Conservation (phyloP, 768 basidiomycete species). For the Xerocomellus dryophilus region DNA sequence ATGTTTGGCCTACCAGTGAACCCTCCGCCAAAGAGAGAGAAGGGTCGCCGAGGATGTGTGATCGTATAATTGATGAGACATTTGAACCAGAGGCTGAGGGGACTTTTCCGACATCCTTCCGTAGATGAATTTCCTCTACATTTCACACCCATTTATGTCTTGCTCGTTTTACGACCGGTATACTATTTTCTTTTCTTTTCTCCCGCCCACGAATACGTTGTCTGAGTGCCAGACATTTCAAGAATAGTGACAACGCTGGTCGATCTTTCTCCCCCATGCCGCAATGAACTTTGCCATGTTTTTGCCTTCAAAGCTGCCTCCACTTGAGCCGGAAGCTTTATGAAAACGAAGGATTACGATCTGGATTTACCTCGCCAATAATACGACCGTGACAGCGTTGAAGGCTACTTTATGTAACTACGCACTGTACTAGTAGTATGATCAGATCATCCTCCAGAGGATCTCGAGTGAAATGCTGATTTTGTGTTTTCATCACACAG, state of each 20-base stretch:
- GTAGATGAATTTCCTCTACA: constrained; percentile 38
- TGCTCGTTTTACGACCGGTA: constrained; percentile 67
- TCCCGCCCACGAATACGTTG: constrained; percentile 33
- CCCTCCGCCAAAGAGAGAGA: constrained; percentile 62
- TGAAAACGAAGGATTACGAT: background rate
- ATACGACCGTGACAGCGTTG: too few relatives aligned
- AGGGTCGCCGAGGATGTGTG: constrained; percentile 54
- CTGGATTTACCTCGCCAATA: too few relatives aligned
- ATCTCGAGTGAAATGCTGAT: too few relatives aligned
- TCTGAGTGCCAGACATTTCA: background rate
- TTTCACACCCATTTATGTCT: constrained; percentile 67
- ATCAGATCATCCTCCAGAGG: too few relatives aligned
- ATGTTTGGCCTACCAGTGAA: constrained; percentile 51
- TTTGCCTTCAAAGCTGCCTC: background rate
- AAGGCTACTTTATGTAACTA: too few relatives aligned
- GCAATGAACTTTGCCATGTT: background rate
- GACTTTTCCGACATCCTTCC: constrained; percentile 19
- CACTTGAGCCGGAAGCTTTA: background rate
- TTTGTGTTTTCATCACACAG: too few relatives aligned
- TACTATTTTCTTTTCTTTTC: constrained; percentile 34
- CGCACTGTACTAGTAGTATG: too few relatives aligned
- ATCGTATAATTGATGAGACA: constrained; percentile 54
- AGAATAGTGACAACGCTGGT: background rate
- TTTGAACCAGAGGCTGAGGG: constrained; percentile 19
- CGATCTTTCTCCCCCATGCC: background rate